Evolutionary conservation across 2,329 filamentous ascomycete genomes (phyloP), one percentile per base, ranked within the genome.

Genomic region (Curvularia sp.): DNA sequence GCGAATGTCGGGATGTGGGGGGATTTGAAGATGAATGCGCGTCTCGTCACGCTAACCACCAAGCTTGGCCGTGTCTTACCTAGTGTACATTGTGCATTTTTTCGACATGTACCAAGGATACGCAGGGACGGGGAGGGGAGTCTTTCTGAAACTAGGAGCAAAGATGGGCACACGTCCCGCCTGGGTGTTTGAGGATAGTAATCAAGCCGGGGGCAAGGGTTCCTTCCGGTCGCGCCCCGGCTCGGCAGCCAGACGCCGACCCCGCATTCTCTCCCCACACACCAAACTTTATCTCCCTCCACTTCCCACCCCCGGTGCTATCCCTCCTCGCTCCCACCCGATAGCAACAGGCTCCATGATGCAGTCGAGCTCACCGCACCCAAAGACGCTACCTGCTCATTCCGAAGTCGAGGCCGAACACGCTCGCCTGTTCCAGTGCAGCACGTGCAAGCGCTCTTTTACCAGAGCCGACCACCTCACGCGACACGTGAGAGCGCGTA

Each of bases 401-500:
- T 58, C 66, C 18, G 64, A 69, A 49, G 27, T 55, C 43, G 65
- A 69, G 51, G 34, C 57, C 46, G 66, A 68, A 19, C 61, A 65
- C 48, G 53, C 63, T 34, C 66, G 71, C 23, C 65, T 71, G 25
- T 84, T 82, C 65, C 80, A 82, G 65, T 85, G 83, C 64, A 81
- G 81, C 59, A 81, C 81, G 51, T 85, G 83, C 69, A 78, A 79
- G 58, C 82, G 81, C 49, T 80, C 77, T 52, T 85, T 84, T 69
- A 81, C 80, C 10, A 77, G 83, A 27, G 78, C 82, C 4, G 83
- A 85, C 67, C 82, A 85, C 70, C 74, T 85, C 23, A 80, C 79
- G 51, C 80, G 83, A 46, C 83, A 85, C 73, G 81, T 84, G 41
- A 80, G 83, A 61, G 81, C 82, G 60, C 82, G 78, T 79, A 65